A percentile compares a stretch with the other conserved stretches of the same genome.
These are phyloP conservation scores for Lactarius psammicola DNA, from an alignment of 768 basidiomycete genomes.

Conservation along the genomic window DNA sequence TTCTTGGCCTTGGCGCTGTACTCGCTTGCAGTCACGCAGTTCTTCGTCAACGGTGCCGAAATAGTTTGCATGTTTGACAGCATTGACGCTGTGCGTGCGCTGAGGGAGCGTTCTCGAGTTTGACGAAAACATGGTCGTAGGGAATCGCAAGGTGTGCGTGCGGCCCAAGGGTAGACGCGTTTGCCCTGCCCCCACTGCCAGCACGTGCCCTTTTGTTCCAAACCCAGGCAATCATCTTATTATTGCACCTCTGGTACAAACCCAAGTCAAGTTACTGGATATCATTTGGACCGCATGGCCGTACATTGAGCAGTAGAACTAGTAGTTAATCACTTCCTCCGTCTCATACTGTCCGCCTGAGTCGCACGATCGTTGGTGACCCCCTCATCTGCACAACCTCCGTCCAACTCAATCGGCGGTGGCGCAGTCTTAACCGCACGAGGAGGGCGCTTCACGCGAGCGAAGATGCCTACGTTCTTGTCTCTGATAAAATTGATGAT, in stretches of 20 bases:
- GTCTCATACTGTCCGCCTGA: constrained; percentile 10
- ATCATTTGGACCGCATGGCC: not conserved
- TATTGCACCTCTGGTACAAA: too few relatives aligned
- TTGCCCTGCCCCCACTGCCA: constrained; percentile 7
- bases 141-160: constrained; percentile 22
- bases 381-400: constrained; percentile 27
- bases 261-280: too few relatives aligned
- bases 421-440: not conserved
- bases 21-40: constrained; percentile 64
- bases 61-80: constrained; percentile 20
- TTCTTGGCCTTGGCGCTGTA: constrained; percentile 71
- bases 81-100: constrained; percentile 20
- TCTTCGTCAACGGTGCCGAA: constrained; percentile 60
- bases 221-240: not conserved
- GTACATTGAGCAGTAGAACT: not conserved
- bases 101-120: constrained; percentile 21
- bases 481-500: constrained; percentile 93
- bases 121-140: constrained; percentile 25
- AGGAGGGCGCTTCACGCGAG: constrained; percentile 68
- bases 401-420: constrained; percentile 24
- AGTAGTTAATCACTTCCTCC: constrained; percentile 9
- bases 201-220: constrained; percentile 5
- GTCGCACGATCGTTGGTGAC: not conserved
- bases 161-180: constrained; percentile 13
- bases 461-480: constrained; percentile 82